Percentiles rank a stretch among this genome's conserved stretches.
These are phyloP conservation scores for Macadamia tetraphylla DNA, from an alignment of 164 flowering plant species.

Conservation along the genomic window DNA sequence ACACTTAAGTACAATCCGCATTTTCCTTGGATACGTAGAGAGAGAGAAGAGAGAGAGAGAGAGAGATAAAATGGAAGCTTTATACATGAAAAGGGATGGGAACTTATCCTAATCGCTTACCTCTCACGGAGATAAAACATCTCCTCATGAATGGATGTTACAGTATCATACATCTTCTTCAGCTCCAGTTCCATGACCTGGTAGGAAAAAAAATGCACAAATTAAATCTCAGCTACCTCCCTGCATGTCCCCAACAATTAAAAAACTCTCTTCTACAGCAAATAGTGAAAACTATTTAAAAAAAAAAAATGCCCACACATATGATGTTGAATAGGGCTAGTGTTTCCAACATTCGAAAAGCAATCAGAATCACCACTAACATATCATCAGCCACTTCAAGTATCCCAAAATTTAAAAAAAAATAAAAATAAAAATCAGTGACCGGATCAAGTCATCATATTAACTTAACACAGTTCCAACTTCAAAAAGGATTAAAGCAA, in stretches of 20 bases:
- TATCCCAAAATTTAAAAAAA: too few relatives aligned
- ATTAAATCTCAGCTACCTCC: neutral
- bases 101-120: conserved; percentile 23
- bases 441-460: neutral
- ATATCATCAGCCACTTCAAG: neutral
- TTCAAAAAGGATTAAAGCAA: neutral
- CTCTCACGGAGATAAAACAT: conserved; percentile 80
- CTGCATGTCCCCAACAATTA: neutral
- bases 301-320: neutral
- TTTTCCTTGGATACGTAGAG: neutral
- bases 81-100: neutral
- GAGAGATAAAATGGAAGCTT: neutral
- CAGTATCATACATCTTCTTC: conserved; percentile 50
- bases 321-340: neutral
- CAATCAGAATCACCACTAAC: too few relatives aligned
- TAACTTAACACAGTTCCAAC: neutral
- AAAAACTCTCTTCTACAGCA: neutral
- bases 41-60: neutral
- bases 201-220: neutral
- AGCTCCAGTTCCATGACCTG: conserved; percentile 74
- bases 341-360: neutral
- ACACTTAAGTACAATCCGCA: too few relatives aligned
- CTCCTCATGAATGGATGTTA: conserved; percentile 65
- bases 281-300: neutral
- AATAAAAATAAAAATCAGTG: neutral